Evolutionary conservation across 2,329 filamentous ascomycete genomes (phyloP), one percentile per base, ranked within the genome.

Genomic region (Rhinocladiella similis): DNA sequence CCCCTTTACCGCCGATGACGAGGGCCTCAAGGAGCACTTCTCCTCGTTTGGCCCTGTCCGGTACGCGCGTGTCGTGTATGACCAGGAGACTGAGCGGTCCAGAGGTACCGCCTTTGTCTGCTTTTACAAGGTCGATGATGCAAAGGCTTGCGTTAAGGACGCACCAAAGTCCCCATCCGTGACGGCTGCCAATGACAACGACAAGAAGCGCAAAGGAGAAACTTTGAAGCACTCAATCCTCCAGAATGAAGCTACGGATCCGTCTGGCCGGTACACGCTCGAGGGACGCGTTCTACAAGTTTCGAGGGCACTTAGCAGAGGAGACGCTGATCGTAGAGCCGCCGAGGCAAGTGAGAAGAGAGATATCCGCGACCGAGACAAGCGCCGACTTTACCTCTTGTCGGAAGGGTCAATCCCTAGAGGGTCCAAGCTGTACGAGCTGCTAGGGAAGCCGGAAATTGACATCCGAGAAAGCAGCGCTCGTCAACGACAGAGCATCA

Each of bases 31-130:
- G 69, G 81, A 86, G 49, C 93, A 97, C 70, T 99, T 99, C 68
- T 78, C 79, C n/a, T 80, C 87, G 66, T 97, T 99, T 67, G 95
- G 94, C 22, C 82, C 82, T n/a, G 79, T 97, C 38, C 84, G 92
- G 36, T 99, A 97, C 70, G 94, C 93, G 4, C 84, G 95, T 63
- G 87, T 97, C 9, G 95, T 99, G 36, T 83, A 95, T 69, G 93
- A 99, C 69, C 87, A 82, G 46, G 84, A 85, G 20, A 96, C 91
- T 0, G 91, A 92, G 65, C 87, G 90, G 50, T 90, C 94, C 1
- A 90, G 89, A 47, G 94, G 94, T 22, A 97, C 93, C 29, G 94
- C 88, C 3, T 99, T 99, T 68, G 93, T 97, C 27, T 96, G 91
- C 75, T 99, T 99, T 75, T 87, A 87, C 74, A 86, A 88, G 48